Percentiles rank a stretch among this genome's conserved stretches.
Conservation (phyloP, 2,329 filamentous ascomycete genomes). For the Trichoderma arundinaceum region DNA sequence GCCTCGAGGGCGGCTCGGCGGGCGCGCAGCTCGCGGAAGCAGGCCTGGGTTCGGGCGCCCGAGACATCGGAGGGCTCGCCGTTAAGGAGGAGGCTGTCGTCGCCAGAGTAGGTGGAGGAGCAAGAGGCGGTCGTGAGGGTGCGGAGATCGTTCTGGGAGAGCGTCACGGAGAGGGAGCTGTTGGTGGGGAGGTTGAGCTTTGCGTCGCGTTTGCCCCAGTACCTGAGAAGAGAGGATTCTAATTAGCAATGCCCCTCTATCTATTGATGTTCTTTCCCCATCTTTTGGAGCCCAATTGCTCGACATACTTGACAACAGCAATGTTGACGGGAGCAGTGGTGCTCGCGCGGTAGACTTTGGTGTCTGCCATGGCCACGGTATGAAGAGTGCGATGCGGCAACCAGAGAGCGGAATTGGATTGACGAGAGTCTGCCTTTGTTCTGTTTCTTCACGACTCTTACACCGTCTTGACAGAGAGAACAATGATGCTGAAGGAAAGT, state of each 20-base stretch:
- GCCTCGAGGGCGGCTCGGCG: constrained; percentile 78
- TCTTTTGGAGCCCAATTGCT: not conserved
- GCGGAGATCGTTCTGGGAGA: constrained; percentile 90
- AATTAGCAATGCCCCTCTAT: not conserved
- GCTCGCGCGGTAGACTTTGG: constrained; percentile 82
- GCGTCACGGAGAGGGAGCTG: constrained; percentile 94
- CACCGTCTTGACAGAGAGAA: no score
- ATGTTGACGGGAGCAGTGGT: constrained; percentile 98
- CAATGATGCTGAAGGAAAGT: no score
- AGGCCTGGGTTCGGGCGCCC: constrained; percentile 90
- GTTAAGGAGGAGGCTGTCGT: constrained; percentile 82
- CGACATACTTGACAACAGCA: constrained; percentile 84
- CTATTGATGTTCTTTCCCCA: not conserved
- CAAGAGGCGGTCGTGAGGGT: constrained; percentile 96
- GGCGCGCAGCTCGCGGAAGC: constrained; percentile 82
- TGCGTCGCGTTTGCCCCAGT: constrained; percentile 97
- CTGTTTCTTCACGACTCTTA: not conserved
- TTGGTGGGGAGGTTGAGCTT: constrained; percentile 97
- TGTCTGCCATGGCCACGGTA: constrained; percentile 51
- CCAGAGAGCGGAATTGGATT: no score
- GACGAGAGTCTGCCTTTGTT: not conserved
- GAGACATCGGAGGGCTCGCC: constrained; percentile 81
- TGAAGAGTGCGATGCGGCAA: constrained; percentile 25
- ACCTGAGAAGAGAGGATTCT: constrained; percentile 41
- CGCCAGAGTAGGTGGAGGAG: constrained; percentile 70